A percentile compares a stretch with the other conserved stretches of the same genome.
Evolutionary conservation across 495 filamentous ascomycete genomes (phyloP).

Genomic region (Evernia prunastri): DNA sequence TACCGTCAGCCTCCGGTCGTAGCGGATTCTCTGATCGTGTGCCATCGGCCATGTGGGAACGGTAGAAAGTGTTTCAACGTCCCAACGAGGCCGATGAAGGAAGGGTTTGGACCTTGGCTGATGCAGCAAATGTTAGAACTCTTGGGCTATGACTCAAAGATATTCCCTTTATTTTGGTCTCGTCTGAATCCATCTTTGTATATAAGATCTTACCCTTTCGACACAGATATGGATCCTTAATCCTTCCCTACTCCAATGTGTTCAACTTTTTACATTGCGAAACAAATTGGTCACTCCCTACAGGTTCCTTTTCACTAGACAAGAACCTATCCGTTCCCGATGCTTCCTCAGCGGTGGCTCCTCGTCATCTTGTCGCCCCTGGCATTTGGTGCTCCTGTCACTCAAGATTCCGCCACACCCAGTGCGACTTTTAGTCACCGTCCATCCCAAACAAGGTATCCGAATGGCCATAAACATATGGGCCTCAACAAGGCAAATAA

Average conservation of each 20-base stretch:
- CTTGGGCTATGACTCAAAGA: not conserved
- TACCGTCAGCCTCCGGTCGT: not conserved
- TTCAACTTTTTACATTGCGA: not conserved
- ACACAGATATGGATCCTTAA: not conserved
- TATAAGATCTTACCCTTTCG: not conserved
- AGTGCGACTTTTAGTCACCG: too few relatives aligned
- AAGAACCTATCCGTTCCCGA: not conserved
- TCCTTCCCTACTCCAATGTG: not conserved
- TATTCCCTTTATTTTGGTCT: not conserved
- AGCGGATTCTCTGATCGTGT: not conserved
- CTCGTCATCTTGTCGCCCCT: not conserved
- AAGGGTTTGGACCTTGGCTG: not conserved
- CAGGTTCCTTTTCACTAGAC: not conserved
- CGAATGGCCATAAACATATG: not conserved
- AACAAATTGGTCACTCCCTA: not conserved
- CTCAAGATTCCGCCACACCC: not conserved
- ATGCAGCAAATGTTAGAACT: not conserved
- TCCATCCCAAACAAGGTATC: not conserved
- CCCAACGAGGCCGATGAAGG: not conserved
- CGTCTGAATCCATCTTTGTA: not conserved
- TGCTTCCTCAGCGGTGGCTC: not conserved
- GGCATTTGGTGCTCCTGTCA: not conserved
- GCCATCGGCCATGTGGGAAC: not conserved
- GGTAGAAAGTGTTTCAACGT: not conserved
- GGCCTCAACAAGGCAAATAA: not conserved